Base-by-base conservation (phyloP, 192 early-diverging fungal genomes). In the Coemansia guatemalensis region DNA sequence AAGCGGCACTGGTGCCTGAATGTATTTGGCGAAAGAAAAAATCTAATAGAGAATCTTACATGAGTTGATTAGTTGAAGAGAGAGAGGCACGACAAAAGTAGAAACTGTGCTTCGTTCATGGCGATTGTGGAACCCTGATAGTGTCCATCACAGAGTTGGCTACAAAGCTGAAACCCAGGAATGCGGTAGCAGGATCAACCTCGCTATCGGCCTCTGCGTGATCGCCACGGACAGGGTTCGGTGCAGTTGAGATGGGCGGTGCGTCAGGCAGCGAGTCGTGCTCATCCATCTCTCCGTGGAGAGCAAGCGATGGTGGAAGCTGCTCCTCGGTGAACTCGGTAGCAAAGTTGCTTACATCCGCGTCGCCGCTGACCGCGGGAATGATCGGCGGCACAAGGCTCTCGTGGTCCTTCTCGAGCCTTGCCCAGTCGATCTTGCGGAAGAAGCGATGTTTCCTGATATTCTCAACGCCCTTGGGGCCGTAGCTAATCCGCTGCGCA, bases 291-390 rank as follows among this genome's bases (percentile, higher is more conserved):
- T 17, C 39, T n/a, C 41, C 62, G 23, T 48, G 24, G 6, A 25
- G 41, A 9, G 62, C 65, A 44, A 82, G 23, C 0, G 79, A 82
- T 22, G 57, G 64, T 21, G 79, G 71, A 35, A 82, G 47, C 27
- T 82, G 60, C 68, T 82, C 68, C 27, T 51, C 39, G 22, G 92
- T 94, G 60, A 96, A 96, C 53, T 87, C 85, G 2, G 74, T 53
- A 58, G 88, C 89, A 82, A 96, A 96, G 61, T 94, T 92, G 69
- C 89, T 88, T 4, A 88, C 88, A 62, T 90, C 87, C 57, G 80
- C 82, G 14, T 86, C 84, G 41, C 82, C 79, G 18, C 71, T 74
- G 79, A 88, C 60, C 17, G 48, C 53, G 8, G 90, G 90, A 1
- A 85, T 65, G 47, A 92, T 90, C 11, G 91, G 91, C 22, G 91